Evolutionary conservation across 169 alveolate species (phyloP).

Genomic region (Babesia bovis): DNA sequence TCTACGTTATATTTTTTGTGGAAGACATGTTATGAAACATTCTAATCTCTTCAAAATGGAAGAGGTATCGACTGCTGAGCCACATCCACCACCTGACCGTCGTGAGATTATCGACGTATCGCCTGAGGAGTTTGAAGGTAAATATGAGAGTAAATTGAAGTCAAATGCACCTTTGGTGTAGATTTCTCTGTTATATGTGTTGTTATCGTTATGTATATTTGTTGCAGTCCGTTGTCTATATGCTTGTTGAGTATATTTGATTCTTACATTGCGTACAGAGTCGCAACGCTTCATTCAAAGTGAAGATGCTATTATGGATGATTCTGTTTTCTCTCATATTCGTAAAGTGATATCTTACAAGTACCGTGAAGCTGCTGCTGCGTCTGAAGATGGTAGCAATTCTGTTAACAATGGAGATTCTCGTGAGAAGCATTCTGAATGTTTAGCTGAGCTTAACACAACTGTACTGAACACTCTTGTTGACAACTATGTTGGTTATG

Average conservation of each 20-base stretch:
- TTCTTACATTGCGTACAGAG: conserved; percentile 3
- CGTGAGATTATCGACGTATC: conserved; percentile 37
- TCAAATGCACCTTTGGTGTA: neutral
- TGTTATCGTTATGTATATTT: neutral
- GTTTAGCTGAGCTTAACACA: conserved; percentile 67
- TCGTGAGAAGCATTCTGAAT: conserved; percentile 53
- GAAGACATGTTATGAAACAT: neutral
- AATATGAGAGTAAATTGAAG: neutral
- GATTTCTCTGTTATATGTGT: neutral
- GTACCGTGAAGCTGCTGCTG: conserved; percentile 27
- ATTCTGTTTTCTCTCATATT: conserved; percentile 68
- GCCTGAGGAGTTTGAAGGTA: conserved; percentile 35
- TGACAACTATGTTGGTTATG: conserved; percentile 77
- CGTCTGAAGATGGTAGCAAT: neutral
- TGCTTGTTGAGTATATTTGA: neutral
- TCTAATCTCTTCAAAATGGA: conserved; percentile 10
- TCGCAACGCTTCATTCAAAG: conserved; percentile 53
- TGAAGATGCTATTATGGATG: conserved; percentile 77
- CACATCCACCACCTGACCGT: conserved; percentile 36
- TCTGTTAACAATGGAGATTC: neutral
- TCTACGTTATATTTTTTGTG: too few relatives aligned
- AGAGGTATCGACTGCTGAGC: conserved; percentile 6
- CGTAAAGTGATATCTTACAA: conserved; percentile 72
- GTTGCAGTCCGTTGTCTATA: neutral
- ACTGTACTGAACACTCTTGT: conserved; percentile 71